Evolutionary conservation across 1,139 yeast genomes (phyloP), one percentile per base, ranked within the genome.

Genomic region (Yamadazyma songkhlaensis): DNA sequence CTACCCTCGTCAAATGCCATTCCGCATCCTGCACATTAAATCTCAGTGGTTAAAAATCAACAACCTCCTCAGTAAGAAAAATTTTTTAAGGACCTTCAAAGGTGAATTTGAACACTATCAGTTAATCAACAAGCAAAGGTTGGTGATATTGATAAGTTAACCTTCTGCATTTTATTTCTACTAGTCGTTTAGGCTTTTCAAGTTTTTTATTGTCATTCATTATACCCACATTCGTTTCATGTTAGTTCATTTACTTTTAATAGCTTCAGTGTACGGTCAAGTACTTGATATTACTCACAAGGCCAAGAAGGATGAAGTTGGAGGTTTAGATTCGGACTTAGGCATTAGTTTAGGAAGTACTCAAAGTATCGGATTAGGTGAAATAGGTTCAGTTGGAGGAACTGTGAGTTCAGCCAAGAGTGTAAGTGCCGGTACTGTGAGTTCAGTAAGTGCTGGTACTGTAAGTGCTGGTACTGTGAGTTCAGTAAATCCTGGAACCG

Each of bases 241-340:
- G 30, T 25, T 21, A n/a, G 17, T 12, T 20, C 25, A 26, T 25
- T 33, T 26, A 20, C 14, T 26, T 8, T 33, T 33, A 27, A 13
- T 33, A 9, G 24, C 35, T 9, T 17, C 14, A n/a, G 24, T 17
- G 13, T 21, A 26, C 7, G 31, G 27, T 21, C 36, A 33, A 21
- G 26, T 33, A 5, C 15, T 33, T 13, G 36, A 33, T 23, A 27
- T 33, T n/a, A 33, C 36, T 2, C 26, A 33, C n/a, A 27, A 33
- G 10, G 22, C 6, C 3, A 23, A 9, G 15, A 22, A 15, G 17
- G 29, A 27, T 23, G 5, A 4, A 9, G 11, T n/a, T 9, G 25
- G 8, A n/a, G n/a, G n/a, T n/a, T n/a, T n/a, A 9, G 25, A 12
- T 25, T 11, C 27, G 6, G 13, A 6, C n/a, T 10, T 25, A 10